Evolutionary conservation across 2,329 filamentous ascomycete species (phyloP).

Genomic region (Pestalotiopsis sp.): DNA sequence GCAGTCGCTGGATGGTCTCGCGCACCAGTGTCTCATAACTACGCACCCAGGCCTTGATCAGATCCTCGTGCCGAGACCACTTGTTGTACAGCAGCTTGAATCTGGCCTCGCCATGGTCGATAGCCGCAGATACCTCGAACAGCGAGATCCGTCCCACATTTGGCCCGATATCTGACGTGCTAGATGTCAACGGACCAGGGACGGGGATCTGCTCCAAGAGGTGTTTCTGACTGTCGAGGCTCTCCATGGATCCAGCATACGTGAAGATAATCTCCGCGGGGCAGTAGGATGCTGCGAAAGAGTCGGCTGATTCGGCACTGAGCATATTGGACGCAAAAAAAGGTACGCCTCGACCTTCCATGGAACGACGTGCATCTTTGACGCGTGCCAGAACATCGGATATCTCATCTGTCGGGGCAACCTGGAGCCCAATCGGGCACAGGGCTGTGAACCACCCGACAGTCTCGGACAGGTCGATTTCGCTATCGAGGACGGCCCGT

Average conservation of each 20-base stretch:
- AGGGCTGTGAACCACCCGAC: conserved; percentile 65
- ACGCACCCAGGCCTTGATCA: conserved; percentile 49
- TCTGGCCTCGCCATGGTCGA: conserved; percentile 47
- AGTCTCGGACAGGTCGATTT: conserved; percentile 56
- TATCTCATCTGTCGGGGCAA: conserved; percentile 49
- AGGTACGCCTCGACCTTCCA: conserved; percentile 46
- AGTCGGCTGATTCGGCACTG: conserved; percentile 26
- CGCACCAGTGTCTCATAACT: conserved; percentile 48
- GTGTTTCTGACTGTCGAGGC: conserved; percentile 48
- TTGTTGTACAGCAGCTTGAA: conserved; percentile 49
- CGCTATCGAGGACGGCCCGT: conserved; percentile 43
- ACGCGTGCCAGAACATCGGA: conserved; percentile 53
- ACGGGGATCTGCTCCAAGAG: conserved; percentile 50
- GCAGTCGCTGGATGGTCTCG: conserved; percentile 44
- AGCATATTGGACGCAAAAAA: conserved; percentile 48
- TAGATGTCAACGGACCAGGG: conserved; percentile 40
- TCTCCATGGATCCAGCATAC: conserved; percentile 52
- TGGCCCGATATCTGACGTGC: conserved; percentile 46
- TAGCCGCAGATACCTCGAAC: conserved; percentile 52
- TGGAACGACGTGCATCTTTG: conserved; percentile 52
- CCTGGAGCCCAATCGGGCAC: conserved; percentile 50
- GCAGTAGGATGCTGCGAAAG: conserved; percentile 43
- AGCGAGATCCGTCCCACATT: conserved; percentile 50
- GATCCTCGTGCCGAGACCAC: conserved; percentile 41
- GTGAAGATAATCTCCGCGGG: conserved; percentile 64